Base-by-base conservation (phyloP, 176 grass and related monocot species). In the Poa pratensis region DNA sequence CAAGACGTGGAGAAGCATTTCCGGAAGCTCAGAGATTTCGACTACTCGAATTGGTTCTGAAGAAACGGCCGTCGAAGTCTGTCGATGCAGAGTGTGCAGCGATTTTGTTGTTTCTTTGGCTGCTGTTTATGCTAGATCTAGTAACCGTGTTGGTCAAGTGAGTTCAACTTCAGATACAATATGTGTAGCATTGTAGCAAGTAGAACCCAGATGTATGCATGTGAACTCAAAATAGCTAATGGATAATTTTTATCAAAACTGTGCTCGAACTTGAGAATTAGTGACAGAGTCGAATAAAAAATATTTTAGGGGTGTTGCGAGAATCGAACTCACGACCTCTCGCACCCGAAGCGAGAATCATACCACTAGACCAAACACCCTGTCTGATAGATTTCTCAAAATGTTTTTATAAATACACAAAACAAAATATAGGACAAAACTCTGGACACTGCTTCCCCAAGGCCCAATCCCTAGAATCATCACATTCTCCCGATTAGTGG, bases 331-430 rank as follows among this genome's bases (percentile, higher is more conserved):
- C 89, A 89, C 83, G 89, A 95, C 88, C 96, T 95, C 96, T 95
- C 93, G 88, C 91, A 95, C 96, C 96, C 93, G 93, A 98, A 98
- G 91, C 96, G 91, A 98, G 91, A 98, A 98, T 98, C 96, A 94
- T 98, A 94, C 96, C 96, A 94, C 93, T 95, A 94, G 96, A 95
- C 96, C 89, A 95, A 98, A 95, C 93, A 86, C 91, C 91, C 93
- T 43, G 0, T 0, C 17, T 51, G 4, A 0, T 17, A 2, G 30
- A 30, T 30, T 30, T 30, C 2, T 30, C 30, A 30, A 30, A 30
- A 39, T 6, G 5, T 6, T 7, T 0, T 6, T 39, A 39, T 39
- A 39, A 39, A 39, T 39, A 6, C 1, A 5, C 2, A 5, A 37
- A 37, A 5, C 5, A 8, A 9, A 9, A 10, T 9, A 1, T 2